Conservation (phyloP, 306 rosid genomes). For the Cyamopsis tetragonoloba region DNA sequence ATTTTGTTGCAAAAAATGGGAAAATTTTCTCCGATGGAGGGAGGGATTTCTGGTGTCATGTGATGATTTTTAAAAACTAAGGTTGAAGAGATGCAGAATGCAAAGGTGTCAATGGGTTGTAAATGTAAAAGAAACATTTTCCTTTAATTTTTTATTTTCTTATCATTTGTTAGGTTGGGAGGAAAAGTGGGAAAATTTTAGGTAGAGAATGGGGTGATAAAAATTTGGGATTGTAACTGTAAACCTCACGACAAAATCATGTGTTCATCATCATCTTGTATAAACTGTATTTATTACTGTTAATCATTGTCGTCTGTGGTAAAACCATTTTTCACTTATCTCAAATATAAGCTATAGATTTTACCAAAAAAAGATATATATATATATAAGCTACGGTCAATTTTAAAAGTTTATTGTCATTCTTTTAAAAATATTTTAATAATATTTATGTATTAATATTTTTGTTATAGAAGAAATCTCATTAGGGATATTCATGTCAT, state of each 20-base stretch:
- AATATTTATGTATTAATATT: too few relatives aligned
- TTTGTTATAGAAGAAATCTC: too few relatives aligned
- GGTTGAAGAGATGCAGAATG: constrained; percentile 5
- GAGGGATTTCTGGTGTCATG: constrained; percentile 23
- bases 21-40: constrained; percentile 24
- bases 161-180: background rate
- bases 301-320: background rate
- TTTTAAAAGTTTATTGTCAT: too few relatives aligned
- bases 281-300: constrained; percentile 23
- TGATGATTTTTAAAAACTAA: constrained; percentile 27
- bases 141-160: background rate
- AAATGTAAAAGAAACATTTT: too few relatives aligned
- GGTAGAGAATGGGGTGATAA: background rate
- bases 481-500: too few relatives aligned
- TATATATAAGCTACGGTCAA: too few relatives aligned
- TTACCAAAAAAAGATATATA: too few relatives aligned
- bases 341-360: background rate
- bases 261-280: constrained; percentile 24
- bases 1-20: constrained; percentile 2
- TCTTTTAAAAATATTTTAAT: too few relatives aligned
- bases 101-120: background rate
- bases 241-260: constrained; percentile 8
- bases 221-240: background rate
- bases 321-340: background rate
- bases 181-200: background rate